These are phyloP conservation scores for Combretum micranthum DNA, from an alignment of 345 rosid species.

Conservation along the genomic window DNA sequence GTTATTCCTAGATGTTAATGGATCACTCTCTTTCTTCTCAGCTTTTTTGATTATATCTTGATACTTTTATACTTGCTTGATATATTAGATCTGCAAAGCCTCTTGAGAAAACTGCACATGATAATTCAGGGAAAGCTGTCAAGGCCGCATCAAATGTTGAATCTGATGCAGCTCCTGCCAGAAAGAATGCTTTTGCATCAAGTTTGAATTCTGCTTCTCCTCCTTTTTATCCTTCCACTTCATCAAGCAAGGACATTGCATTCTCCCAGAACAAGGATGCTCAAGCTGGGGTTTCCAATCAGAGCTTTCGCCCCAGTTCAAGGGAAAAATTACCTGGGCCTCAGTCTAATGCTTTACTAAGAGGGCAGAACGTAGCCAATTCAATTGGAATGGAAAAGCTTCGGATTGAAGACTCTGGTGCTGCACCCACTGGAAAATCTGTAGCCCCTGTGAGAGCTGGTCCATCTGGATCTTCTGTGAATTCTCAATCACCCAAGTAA, in stretches of 20 bases:
- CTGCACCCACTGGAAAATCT: constrained; percentile 37
- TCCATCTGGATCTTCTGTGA: constrained; percentile 27
- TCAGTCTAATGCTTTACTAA: constrained; percentile 21
- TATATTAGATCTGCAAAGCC: constrained; percentile 42
- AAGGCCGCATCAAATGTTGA: constrained; percentile 29
- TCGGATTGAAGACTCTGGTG: constrained; percentile 39
- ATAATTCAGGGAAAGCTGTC: constrained; percentile 35
- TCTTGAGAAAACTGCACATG: constrained; percentile 29
- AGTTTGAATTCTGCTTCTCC: constrained; percentile 92
- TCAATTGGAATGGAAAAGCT: constrained; percentile 45
- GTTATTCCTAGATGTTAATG: constrained; percentile 12
- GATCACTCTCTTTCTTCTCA: not conserved
- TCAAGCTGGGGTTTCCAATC: constrained; percentile 37
- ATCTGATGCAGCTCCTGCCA: constrained; percentile 32
- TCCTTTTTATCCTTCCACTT: constrained; percentile 86
- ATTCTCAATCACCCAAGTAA: not conserved
- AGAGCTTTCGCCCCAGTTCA: constrained; percentile 28
- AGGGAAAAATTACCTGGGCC: constrained; percentile 24
- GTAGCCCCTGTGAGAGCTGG: constrained; percentile 27
- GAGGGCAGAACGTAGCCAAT: constrained; percentile 42
- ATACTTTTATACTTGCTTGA: constrained; percentile 12
- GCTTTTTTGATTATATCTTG: not conserved
- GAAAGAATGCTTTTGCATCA: constrained; percentile 50
- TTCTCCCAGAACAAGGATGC: constrained; percentile 48
- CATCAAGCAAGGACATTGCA: constrained; percentile 46